Evolutionary conservation across 2,329 filamentous ascomycete species (phyloP).

Genomic region (Chaetoscypha palmicola): DNA sequence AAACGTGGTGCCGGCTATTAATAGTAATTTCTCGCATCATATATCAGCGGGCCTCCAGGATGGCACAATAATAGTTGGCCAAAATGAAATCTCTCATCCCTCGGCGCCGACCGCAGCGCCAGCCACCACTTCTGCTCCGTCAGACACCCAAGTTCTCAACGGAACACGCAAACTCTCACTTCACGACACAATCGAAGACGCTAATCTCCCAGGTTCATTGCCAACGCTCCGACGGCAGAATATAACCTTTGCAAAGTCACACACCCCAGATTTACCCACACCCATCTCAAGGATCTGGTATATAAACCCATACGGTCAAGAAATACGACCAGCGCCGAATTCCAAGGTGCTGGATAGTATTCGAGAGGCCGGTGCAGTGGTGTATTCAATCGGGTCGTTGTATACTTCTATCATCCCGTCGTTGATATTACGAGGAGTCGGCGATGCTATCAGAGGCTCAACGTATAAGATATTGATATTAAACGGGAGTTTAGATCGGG

Average conservation of each 20-base stretch:
- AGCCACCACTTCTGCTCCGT: constrained; percentile 18
- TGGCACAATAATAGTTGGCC: constrained; percentile 74
- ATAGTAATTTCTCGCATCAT: constrained; percentile 92
- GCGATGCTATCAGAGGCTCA: constrained; percentile 50
- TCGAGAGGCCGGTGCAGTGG: constrained; percentile 55
- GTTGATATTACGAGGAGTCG: constrained; percentile 70
- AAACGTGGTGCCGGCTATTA: constrained; percentile 80
- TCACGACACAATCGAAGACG: constrained; percentile 56
- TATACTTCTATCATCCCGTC: constrained; percentile 86
- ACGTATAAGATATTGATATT: constrained; percentile 61
- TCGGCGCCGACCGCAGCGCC: constrained; percentile 19
- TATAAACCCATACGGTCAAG: constrained; percentile 97
- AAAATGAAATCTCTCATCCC: constrained; percentile 88
- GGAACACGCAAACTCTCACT: constrained; percentile 9
- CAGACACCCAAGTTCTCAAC: too few relatives aligned
- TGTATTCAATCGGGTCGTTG: constrained; percentile 90
- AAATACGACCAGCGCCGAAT: constrained; percentile 80
- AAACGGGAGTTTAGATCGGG: constrained; percentile 77
- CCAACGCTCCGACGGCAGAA: constrained; percentile 74
- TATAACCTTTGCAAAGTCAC: constrained; percentile 71
- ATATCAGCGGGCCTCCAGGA: constrained; percentile 78
- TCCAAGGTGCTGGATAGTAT: constrained; percentile 64
- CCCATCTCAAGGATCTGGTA: constrained; percentile 86
- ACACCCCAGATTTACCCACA: constrained; percentile 67
- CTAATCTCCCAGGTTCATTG: constrained; percentile 73